Percentiles rank a stretch among this genome's conserved stretches.
Conservation (phyloP, 306 rosid genomes). For the Parietaria judaica region DNA sequence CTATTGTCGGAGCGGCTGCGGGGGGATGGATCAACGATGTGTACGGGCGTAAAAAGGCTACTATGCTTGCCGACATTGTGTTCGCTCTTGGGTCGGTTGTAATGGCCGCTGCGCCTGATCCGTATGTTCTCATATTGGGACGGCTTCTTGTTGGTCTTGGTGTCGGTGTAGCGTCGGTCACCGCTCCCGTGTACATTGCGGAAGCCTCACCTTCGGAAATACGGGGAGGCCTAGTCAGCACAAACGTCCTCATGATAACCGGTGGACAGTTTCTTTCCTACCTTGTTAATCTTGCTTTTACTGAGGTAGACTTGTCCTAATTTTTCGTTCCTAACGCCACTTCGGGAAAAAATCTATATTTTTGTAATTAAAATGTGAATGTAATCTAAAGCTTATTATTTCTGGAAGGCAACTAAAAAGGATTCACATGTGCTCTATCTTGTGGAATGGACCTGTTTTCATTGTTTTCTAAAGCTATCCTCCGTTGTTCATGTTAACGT, state of each 20-base stretch:
- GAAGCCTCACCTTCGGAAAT: conserved; percentile 92
- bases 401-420: no score
- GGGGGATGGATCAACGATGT: conserved; percentile 86
- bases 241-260: conserved; percentile 76
- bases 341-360: no score
- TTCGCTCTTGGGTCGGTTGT: conserved; percentile 53
- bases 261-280: conserved; percentile 78
- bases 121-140: conserved; percentile 63
- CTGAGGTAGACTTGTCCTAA: conserved; percentile 43
- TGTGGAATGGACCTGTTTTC: no score
- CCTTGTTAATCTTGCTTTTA: conserved; percentile 65
- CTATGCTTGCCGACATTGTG: conserved; percentile 62
- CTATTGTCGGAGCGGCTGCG: conserved; percentile 64
- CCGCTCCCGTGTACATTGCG: conserved; percentile 87
- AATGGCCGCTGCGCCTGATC: conserved; percentile 70
- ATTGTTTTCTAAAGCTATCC: neutral
- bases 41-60: conserved; percentile 70
- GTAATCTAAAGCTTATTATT: no score
- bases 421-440: no score
- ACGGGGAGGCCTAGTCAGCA: conserved; percentile 70
- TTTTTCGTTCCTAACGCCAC: neutral
- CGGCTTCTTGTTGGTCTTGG: conserved; percentile 72
- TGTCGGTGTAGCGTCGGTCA: conserved; percentile 69
- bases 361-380: no score
- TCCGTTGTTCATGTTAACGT: conserved; percentile 7